phyloP scores from a whole-genome alignment of 2,329 filamentous ascomycete genomes.

The Pseudonectria foliicola region DNA sequence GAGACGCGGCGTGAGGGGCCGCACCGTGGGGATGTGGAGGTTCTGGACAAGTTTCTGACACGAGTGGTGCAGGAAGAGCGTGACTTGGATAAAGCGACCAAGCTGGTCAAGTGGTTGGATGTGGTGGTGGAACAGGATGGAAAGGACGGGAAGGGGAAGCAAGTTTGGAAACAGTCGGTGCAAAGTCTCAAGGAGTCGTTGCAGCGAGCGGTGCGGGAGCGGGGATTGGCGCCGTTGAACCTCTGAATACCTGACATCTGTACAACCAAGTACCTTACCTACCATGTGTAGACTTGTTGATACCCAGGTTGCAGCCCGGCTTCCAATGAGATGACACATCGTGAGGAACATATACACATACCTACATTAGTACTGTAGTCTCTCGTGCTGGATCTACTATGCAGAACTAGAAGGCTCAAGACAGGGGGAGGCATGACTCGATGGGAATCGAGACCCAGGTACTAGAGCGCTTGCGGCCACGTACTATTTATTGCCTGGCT shows the following conservation, averaged over 20 bases:
- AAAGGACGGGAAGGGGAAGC: slow-evolving; percentile 28
- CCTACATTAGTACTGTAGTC: too few species aligned
- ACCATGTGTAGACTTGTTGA: too few species aligned
- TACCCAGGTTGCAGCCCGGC: too few species aligned
- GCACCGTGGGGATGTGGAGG: slow-evolving; percentile 67
- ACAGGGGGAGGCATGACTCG: too few species aligned
- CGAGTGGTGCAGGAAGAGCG: slow-evolving; percentile 68
- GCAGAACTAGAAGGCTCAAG: too few species aligned
- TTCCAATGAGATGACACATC: too few species aligned
- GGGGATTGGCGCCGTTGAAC: slow-evolving; percentile 50
- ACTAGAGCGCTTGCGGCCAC: too few species aligned
- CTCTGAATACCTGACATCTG: slow-evolving; percentile 28
- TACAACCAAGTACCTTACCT: too few species aligned
- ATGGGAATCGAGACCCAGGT: too few species aligned
- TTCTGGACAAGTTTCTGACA: slow-evolving; percentile 65
- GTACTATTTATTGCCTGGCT: too few species aligned
- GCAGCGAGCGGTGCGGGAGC: slow-evolving; percentile 46
- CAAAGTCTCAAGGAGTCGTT: slow-evolving; percentile 40
- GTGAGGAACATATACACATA: too few species aligned
- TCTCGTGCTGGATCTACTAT: too few species aligned
- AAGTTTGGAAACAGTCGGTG: slow-evolving; percentile 41
- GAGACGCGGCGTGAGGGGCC: slow-evolving; percentile 69
- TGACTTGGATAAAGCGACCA: slow-evolving; percentile 68
- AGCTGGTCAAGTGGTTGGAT: slow-evolving; percentile 61
- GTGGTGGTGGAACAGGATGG: slow-evolving; percentile 46